These are phyloP conservation scores for Ettlia oleoabundans DNA, from an alignment of 139 green algal species.

Conservation along the genomic window DNA sequence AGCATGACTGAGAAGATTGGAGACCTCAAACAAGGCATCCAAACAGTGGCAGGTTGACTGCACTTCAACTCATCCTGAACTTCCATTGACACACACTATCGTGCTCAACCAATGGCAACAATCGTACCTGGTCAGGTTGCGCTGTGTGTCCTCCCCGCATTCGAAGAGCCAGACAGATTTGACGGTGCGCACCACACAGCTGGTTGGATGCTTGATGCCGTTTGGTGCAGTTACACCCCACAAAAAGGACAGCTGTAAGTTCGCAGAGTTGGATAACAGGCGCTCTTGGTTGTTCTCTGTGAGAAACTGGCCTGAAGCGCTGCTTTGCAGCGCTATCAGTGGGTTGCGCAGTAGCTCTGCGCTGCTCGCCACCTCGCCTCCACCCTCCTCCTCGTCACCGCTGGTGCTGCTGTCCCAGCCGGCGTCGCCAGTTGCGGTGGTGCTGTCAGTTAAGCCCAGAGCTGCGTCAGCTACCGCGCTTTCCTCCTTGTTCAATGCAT, in stretches of 20 bases:
- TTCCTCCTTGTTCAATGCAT: conserved; percentile 26
- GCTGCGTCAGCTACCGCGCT: conserved; percentile 20
- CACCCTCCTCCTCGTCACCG: background rate
- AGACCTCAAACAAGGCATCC: too few species aligned
- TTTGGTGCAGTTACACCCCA: conserved; percentile 4
- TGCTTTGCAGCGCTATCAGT: conserved; percentile 31
- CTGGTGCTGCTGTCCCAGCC: background rate
- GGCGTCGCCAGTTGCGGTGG: background rate
- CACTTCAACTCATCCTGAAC: too few species aligned
- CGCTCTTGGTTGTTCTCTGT: conserved; percentile 27
- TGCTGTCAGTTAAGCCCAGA: conserved; percentile 8
- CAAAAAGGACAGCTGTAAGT: conserved; percentile 48
- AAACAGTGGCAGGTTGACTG: background rate
- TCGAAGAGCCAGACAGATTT: conserved; percentile 84
- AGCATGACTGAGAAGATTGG: too few species aligned
- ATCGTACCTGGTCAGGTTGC: conserved; percentile 55
- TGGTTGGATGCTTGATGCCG: conserved; percentile 34
- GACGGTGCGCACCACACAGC: conserved; percentile 53
- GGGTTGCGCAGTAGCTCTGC: conserved; percentile 14
- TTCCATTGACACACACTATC: too few species aligned
- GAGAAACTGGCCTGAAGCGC: conserved; percentile 16
- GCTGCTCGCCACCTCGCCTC: background rate
- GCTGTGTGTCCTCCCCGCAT: conserved; percentile 83
- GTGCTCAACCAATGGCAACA: too few species aligned
- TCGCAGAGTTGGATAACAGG: conserved; percentile 44